Evolutionary conservation across 192 early-diverging fungal genomes (phyloP).

Genomic region (Lobosporangium transversale): DNA sequence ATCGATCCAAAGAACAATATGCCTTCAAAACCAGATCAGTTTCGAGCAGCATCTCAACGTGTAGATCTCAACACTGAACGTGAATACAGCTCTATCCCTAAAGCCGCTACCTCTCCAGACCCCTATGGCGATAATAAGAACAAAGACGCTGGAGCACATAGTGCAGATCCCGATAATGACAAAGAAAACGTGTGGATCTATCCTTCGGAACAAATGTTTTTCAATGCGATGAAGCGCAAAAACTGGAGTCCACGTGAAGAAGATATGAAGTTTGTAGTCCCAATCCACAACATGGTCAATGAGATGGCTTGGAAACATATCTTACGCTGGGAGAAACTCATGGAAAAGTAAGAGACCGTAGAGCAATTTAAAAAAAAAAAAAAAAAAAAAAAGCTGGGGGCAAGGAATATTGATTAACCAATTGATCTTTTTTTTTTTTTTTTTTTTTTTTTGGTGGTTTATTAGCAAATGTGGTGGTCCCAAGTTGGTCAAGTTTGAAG

Average conservation of each 20-base stretch:
- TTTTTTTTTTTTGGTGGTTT: too few relatives aligned
- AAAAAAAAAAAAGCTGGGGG: too few relatives aligned
- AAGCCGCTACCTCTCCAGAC: constrained; percentile 61
- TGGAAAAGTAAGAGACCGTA: constrained; percentile 61
- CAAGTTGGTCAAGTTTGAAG: constrained; percentile 79
- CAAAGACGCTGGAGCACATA: constrained; percentile 23
- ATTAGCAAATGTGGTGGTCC: constrained; percentile 73
- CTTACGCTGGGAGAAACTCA: constrained; percentile 80
- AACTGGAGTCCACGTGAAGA: constrained; percentile 82
- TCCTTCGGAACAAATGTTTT: constrained; percentile 95
- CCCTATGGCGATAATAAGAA: constrained; percentile 58
- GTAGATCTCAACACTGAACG: constrained; percentile 67
- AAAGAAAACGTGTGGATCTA: constrained; percentile 79
- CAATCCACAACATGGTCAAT: constrained; percentile 95
- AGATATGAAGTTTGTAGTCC: constrained; percentile 91
- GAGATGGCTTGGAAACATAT: constrained; percentile 91
- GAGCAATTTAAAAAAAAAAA: too few relatives aligned
- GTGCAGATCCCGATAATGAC: constrained; percentile 25
- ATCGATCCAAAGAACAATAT: constrained; percentile 73
- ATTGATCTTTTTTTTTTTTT: neutral
- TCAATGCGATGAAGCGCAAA: constrained; percentile 95
- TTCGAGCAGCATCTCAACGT: constrained; percentile 51
- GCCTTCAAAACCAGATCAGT: constrained; percentile 67
- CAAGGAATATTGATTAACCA: neutral
- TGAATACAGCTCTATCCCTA: constrained; percentile 82